Base-by-base conservation (phyloP, 2,329 filamentous ascomycete species). In the Fonsecaea pugnacius region DNA sequence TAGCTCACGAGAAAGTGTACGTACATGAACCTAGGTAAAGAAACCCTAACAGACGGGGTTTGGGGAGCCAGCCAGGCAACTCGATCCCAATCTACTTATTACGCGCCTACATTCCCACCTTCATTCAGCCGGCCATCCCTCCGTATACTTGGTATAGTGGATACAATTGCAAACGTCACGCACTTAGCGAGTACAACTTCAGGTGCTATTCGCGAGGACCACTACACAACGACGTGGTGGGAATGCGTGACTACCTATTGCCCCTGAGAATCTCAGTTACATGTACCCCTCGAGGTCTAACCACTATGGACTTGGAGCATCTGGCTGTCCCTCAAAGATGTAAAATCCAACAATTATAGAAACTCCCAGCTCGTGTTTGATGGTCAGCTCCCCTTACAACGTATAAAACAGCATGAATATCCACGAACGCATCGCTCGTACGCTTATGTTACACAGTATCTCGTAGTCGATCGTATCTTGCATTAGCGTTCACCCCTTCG, bases 401-500 rank as follows among this genome's bases (percentile, higher is more conserved):
- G 40, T n/a, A 40, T 30, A 40, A 40, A 40, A 4, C 33, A 7
- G n/a, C 16, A 4, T 21, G 18, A 8, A 21, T 21, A 9, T 46
- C 40, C n/a, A 21, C 40, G 7, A 46, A 48, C 21, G 43, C 43
- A 48, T 48, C 21, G 43, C 43, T 27, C 18, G 10, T 48, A 48
- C 9, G 24, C 43, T 48, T 3, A 48, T 24, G 43, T 48, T 24
- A 48, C 43, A 48, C 43, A 48, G 2, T 24, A 30, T 6, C 27
- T 4, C 27, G 27, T 30, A 12, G 2, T 32, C 55, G 55, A 27
- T 58, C 40, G 14, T 36, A 30, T 48, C 33, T 21, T 30, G 36
- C 56, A 35, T 32, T 43, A 58, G 40, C 40, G 32, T 24, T 54
- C 24, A 30, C 14, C 40, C 55, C 35, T 50, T 51, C 12, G 46